Evolutionary conservation across 192 early-diverging fungal genomes (phyloP).

Genomic region (Coemansia interrupta): DNA sequence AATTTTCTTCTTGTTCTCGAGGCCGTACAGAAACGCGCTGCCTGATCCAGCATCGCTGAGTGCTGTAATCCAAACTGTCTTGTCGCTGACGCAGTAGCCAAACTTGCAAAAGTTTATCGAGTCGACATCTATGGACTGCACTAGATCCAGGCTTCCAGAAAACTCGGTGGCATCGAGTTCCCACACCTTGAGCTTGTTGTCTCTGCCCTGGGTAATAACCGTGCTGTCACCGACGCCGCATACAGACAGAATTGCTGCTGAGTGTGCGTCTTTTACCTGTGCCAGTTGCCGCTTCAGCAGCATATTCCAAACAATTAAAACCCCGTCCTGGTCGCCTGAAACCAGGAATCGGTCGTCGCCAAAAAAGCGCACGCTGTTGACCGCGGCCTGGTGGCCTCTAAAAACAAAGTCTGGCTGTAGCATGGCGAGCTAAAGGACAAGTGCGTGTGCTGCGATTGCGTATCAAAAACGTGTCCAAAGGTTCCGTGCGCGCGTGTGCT

Average conservation of each 20-base stretch:
- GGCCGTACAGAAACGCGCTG: constrained; percentile 23
- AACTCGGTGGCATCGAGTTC: constrained; percentile 26
- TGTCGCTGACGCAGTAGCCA: not conserved
- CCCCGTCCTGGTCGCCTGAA: constrained; percentile 48
- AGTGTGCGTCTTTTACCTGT: constrained; percentile 17
- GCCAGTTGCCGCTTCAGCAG: constrained; percentile 36
- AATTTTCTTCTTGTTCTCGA: not conserved
- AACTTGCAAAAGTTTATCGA: constrained; percentile 52
- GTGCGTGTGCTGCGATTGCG: too few species aligned
- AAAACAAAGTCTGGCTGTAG: constrained; percentile 48
- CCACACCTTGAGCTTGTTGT: constrained; percentile 46
- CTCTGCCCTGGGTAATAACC: constrained; percentile 43
- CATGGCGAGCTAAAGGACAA: constrained; percentile 7
- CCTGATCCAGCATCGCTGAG: constrained; percentile 19
- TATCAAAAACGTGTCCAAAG: too few species aligned
- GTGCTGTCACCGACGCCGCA: constrained; percentile 19
- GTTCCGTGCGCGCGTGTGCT: too few species aligned
- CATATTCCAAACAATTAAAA: constrained; percentile 50
- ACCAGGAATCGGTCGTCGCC: constrained; percentile 34
- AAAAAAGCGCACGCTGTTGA: constrained; percentile 49
- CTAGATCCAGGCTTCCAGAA: constrained; percentile 11
- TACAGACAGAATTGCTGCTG: constrained; percentile 24
- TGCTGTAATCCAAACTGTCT: constrained; percentile 23
- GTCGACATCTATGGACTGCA: constrained; percentile 20
- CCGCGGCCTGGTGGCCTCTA: constrained; percentile 42